These are phyloP conservation scores for Candida ponderosae DNA, from an alignment of 805 yeast species.

Conservation along the genomic window DNA sequence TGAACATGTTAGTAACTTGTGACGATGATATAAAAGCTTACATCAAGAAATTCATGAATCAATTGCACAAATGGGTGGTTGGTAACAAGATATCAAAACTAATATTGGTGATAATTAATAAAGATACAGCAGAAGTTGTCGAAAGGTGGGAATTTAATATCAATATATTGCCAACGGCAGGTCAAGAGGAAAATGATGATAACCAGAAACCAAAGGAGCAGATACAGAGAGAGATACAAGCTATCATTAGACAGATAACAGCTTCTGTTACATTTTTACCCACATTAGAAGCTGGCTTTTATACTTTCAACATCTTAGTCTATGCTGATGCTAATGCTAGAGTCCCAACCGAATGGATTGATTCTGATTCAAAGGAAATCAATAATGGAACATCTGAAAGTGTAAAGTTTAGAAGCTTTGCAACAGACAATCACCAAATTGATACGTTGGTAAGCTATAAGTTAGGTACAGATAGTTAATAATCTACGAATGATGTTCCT, in stretches of 20 bases:
- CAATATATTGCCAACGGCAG: slow-evolving; percentile 31
- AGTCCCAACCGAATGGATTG: slow-evolving; percentile 82
- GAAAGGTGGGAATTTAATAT: slow-evolving; percentile 87
- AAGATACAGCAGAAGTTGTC: slow-evolving; percentile 55
- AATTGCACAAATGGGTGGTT: slow-evolving; percentile 67
- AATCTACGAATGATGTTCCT: not conserved
- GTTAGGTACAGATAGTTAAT: slow-evolving; percentile 2
- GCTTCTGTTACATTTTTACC: slow-evolving; percentile 86
- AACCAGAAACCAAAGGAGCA: slow-evolving; percentile 27
- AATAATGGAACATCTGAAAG: slow-evolving; percentile 43
- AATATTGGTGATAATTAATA: slow-evolving; percentile 65
- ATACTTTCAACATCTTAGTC: slow-evolving; percentile 80
- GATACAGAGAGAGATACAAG: slow-evolving; percentile 71
- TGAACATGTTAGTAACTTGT: slow-evolving; percentile 60
- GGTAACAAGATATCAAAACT: slow-evolving; percentile 61
- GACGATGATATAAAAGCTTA: slow-evolving; percentile 74
- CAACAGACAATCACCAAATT: slow-evolving; percentile 60
- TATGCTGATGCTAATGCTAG: slow-evolving; percentile 63
- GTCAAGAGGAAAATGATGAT: slow-evolving; percentile 3
- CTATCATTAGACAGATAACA: slow-evolving; percentile 81
- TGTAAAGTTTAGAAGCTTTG: slow-evolving; percentile 62
- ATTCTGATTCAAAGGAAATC: slow-evolving; percentile 50
- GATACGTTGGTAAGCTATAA: slow-evolving; percentile 58
- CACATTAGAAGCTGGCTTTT: slow-evolving; percentile 48
- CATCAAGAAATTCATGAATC: slow-evolving; percentile 57